A percentile compares a stretch with the other conserved stretches of the same genome.
Evolutionary conservation across 495 filamentous ascomycete species (phyloP).

Genomic region (Trichoderma asperelloides): DNA sequence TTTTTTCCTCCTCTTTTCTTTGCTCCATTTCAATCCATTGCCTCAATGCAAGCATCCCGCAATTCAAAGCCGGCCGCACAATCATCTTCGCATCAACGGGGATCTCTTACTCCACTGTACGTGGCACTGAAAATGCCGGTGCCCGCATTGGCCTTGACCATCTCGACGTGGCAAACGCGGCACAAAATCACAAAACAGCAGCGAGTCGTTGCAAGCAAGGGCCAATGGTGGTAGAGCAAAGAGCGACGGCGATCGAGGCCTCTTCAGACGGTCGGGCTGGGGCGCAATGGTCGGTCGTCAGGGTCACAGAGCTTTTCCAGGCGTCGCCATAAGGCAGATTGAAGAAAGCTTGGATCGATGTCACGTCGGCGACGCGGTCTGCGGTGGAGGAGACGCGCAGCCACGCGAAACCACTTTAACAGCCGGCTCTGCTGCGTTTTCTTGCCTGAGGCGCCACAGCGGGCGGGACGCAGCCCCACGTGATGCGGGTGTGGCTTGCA

Average conservation of each 20-base stretch:
- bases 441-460: conserved; percentile 9
- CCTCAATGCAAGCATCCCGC: not conserved
- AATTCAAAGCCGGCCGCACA: not conserved
- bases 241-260: not conserved
- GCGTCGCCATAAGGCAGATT: not conserved
- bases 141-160: conserved; percentile 29
- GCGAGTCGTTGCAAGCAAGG: not conserved
- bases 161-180: conserved; percentile 12
- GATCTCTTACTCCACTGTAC: conserved; percentile 75
- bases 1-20: too few species aligned
- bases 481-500: conserved; percentile 6
- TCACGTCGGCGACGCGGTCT: conserved; percentile 7
- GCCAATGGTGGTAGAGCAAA: not conserved
- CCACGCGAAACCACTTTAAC: conserved; percentile 10
- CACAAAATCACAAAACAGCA: not conserved
- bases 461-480: not conserved
- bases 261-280: not conserved
- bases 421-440: not conserved
- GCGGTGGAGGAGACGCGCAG: conserved; percentile 3
- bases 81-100: not conserved
- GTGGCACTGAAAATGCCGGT: conserved; percentile 74
- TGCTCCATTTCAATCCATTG: too few species aligned
- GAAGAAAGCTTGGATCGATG: not conserved
- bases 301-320: not conserved
- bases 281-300: not conserved